Percentiles rank a stretch among this genome's conserved stretches.
phyloP scores from a whole-genome alignment of 2,329 filamentous ascomycete genomes.

The Colletotrichum chrysophilum region DNA sequence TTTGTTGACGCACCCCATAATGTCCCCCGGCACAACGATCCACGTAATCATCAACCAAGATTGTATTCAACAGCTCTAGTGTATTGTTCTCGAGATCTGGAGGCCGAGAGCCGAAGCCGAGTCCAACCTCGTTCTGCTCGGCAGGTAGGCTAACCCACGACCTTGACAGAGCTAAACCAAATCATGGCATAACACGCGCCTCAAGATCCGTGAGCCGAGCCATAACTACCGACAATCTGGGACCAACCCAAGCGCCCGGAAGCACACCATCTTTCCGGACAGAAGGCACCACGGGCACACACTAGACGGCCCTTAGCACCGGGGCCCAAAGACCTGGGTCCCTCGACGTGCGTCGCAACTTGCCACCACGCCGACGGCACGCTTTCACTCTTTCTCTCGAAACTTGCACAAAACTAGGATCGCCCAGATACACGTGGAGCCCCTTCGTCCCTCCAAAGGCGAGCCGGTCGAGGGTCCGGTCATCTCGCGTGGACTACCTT shows the following conservation, averaged over 20 bases:
- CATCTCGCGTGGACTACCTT: constrained; percentile 1
- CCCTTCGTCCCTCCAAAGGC: neutral
- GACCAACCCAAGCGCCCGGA: neutral
- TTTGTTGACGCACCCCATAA: neutral
- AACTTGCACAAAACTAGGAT: neutral
- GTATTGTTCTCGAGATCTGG: neutral
- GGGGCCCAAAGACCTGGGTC: neutral
- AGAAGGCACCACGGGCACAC: neutral
- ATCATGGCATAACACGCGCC: neutral
- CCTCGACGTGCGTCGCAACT: neutral
- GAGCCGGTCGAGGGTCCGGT: neutral
- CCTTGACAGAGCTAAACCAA: neutral
- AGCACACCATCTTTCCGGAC: neutral
- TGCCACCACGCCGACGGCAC: neutral
- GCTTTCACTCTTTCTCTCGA: neutral
- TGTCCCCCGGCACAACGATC: neutral
- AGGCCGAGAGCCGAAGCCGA: neutral
- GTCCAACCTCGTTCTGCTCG: neutral
- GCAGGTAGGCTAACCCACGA: neutral
- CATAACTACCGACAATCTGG: neutral
- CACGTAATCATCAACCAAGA: neutral
- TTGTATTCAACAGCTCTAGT: neutral
- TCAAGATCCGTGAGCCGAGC: neutral
- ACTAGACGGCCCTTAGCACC: neutral
- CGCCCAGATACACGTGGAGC: neutral